phyloP scores from a whole-genome alignment of 1,284 basidiomycete genomes.

The Ustilago trichophora region DNA sequence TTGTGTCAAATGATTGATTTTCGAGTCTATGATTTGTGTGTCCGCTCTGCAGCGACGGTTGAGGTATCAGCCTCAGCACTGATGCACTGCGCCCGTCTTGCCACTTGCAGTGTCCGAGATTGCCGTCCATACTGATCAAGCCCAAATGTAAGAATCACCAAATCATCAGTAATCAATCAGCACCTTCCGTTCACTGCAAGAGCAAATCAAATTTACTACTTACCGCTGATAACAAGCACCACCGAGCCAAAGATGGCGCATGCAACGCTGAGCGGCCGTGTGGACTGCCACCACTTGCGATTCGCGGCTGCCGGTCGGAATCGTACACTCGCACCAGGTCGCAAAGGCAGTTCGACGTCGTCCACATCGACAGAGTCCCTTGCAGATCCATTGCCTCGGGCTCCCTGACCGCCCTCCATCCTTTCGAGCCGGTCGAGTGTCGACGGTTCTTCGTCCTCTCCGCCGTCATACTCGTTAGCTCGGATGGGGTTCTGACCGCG shows the following conservation, averaged over 20 bases:
- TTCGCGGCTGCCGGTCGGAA: conserved; percentile 47
- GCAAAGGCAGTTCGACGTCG: conserved; percentile 61
- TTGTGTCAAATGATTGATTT: too few relatives aligned
- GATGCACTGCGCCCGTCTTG: conserved; percentile 45
- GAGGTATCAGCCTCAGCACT: conserved; percentile 17
- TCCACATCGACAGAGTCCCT: conserved; percentile 48
- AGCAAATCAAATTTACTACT: too few relatives aligned
- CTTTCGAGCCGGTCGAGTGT: conserved; percentile 27
- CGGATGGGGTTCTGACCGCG: conserved; percentile 23
- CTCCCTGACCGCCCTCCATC: conserved; percentile 29
- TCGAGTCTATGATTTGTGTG: too few relatives aligned
- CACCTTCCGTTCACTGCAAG: too few relatives aligned
- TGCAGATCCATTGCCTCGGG: background rate
- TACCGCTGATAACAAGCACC: conserved; percentile 57
- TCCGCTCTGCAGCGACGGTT: background rate
- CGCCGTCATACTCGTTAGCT: conserved; percentile 30
- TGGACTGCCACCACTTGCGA: conserved; percentile 62
- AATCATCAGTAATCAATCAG: too few relatives aligned
- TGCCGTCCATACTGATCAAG: conserved; percentile 43
- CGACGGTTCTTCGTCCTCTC: conserved; percentile 31
- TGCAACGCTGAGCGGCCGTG: conserved; percentile 57
- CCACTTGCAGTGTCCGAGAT: conserved; percentile 40
- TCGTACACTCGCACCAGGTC: conserved; percentile 55
- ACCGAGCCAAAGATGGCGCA: conserved; percentile 61
- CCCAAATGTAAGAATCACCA: background rate